phyloP scores from a whole-genome alignment of 768 basidiomycete genomes.

The Zangia roseola region DNA sequence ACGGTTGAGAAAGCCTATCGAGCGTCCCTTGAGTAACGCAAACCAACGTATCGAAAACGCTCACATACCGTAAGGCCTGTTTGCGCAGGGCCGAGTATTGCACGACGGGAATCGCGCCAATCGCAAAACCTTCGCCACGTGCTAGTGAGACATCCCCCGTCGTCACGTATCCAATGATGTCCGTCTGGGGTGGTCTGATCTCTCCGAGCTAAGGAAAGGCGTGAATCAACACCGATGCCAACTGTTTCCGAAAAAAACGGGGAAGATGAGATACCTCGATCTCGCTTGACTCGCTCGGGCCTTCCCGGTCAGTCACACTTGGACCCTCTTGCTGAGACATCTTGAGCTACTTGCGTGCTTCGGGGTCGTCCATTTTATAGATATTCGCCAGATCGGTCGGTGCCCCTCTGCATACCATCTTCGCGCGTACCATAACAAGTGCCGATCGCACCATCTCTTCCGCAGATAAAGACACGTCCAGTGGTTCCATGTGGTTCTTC shows the following conservation, averaged over 20 bases:
- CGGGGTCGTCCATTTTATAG: conserved; percentile 58
- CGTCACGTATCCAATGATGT: conserved; percentile 79
- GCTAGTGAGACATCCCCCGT: conserved; percentile 82
- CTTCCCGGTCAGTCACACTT: conserved; percentile 14
- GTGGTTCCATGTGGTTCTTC: conserved; percentile 48
- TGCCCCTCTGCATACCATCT: conserved; percentile 62
- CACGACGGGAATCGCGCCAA: conserved; percentile 68
- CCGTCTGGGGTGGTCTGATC: conserved; percentile 37
- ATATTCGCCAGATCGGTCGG: conserved; percentile 76
- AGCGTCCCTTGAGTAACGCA: background rate
- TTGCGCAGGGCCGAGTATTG: conserved; percentile 50
- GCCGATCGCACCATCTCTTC: conserved; percentile 56
- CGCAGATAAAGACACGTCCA: conserved; percentile 35
- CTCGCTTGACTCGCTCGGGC: conserved; percentile 21
- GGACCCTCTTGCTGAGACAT: conserved; percentile 22
- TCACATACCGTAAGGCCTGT: conserved; percentile 43
- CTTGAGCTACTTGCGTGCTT: conserved; percentile 49
- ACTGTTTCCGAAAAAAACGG: too few species aligned
- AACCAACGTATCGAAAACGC: background rate
- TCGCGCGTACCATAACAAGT: conserved; percentile 64
- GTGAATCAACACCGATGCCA: background rate
- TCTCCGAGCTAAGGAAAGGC: conserved; percentile 43
- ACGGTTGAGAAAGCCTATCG: conserved; percentile 24
- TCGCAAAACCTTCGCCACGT: conserved; percentile 72
- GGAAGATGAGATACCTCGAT: conserved; percentile 25